Percentiles rank a stretch among this genome's conserved stretches.
Conservation (phyloP, 2,329 filamentous ascomycete genomes). For the Eurotiales sp. region DNA sequence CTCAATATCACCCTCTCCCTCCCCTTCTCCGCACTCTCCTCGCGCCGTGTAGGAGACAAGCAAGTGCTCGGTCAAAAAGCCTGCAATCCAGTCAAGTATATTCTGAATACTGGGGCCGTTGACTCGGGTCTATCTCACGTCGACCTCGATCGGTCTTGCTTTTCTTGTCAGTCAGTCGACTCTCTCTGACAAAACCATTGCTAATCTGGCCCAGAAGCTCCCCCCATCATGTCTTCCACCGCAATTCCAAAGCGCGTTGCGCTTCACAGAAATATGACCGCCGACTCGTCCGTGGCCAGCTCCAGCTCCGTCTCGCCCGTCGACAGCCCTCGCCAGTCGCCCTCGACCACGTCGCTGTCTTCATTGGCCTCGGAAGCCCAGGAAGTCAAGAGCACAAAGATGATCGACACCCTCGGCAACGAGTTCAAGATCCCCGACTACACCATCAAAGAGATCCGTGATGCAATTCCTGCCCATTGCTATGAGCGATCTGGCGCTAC, state of each 20-base stretch:
- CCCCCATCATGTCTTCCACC: slow-evolving; percentile 49
- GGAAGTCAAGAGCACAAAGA: slow-evolving; percentile 42
- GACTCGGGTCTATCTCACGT: background rate
- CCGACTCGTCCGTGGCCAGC: slow-evolving; percentile 53
- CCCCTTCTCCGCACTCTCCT: background rate
- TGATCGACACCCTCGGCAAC: slow-evolving; percentile 92
- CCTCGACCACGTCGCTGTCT: slow-evolving; percentile 86
- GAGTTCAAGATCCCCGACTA: slow-evolving; percentile 90
- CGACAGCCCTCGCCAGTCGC: slow-evolving; percentile 60
- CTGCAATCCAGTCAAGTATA: background rate
- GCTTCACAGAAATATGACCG: slow-evolving; percentile 51
- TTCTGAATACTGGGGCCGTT: too few relatives aligned
- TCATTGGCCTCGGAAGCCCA: slow-evolving; percentile 72
- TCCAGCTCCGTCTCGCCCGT: slow-evolving; percentile 54
- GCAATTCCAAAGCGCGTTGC: slow-evolving; percentile 42
- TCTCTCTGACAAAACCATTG: background rate
- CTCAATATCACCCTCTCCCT: background rate
- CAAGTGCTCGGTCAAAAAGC: too few relatives aligned
- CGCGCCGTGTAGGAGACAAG: too few relatives aligned
- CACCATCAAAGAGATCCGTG: slow-evolving; percentile 94
- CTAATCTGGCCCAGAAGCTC: slow-evolving; percentile 13
- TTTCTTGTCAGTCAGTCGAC: background rate
- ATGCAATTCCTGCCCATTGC: slow-evolving; percentile 97
- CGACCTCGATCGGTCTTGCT: background rate
- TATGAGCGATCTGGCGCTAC: slow-evolving; percentile 77